Evolutionary conservation across 305 asterid species (phyloP).

Genomic region (Fraxinus floribunda): DNA sequence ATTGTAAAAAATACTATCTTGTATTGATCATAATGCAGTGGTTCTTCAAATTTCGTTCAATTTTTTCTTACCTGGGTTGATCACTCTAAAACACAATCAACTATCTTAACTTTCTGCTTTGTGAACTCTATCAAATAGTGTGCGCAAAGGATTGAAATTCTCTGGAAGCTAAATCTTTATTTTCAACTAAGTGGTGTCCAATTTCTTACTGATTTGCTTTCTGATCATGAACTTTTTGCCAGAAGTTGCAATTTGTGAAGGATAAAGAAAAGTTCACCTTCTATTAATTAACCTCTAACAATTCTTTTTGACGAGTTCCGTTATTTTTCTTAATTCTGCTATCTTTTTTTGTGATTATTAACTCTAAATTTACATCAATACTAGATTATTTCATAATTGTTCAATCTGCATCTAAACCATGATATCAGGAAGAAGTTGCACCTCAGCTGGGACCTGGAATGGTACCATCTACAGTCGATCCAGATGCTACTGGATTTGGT

Average conservation of each 20-base stretch:
- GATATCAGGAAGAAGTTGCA: conserved; percentile 93
- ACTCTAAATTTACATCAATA: background rate
- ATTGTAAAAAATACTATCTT: background rate
- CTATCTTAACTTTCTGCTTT: background rate
- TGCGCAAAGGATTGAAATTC: background rate
- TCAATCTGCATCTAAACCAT: conserved; percentile 24
- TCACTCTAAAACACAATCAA: background rate
- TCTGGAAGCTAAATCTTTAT: background rate
- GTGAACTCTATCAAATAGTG: background rate
- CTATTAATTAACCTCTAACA: background rate
- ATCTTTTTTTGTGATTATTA: background rate
- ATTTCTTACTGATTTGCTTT: background rate
- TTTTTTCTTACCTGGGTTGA: background rate
- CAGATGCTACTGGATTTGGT: conserved; percentile 64
- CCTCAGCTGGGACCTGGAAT: conserved; percentile 96
- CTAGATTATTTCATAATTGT: conserved; percentile 6
- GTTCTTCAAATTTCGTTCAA: background rate
- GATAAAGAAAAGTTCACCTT: background rate
- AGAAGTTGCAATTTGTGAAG: background rate
- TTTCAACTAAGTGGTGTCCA: background rate
- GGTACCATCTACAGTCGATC: conserved; percentile 95
- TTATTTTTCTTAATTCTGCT: background rate
- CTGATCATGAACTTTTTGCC: background rate
- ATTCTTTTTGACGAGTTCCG: background rate
- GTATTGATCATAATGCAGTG: background rate